Conservation (phyloP, 2,329 filamentous ascomycete genomes). For the Aspergillus fumigatus region DNA sequence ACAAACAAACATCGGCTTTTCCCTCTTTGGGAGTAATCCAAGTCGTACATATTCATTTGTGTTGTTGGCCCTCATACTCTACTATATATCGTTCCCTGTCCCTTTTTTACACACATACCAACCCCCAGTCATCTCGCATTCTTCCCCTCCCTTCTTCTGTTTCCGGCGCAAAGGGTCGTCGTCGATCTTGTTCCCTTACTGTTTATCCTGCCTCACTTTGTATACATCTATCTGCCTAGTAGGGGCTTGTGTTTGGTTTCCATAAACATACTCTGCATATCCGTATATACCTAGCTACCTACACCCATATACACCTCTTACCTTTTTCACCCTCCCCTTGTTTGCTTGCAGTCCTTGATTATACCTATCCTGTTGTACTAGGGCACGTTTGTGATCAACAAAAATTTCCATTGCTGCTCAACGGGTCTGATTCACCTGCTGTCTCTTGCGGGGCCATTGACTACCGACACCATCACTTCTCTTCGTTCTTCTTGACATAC, state of each 20-base stretch:
- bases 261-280: background rate
- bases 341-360: background rate
- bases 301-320: background rate
- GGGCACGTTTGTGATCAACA: background rate
- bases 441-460: background rate
- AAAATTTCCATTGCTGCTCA: background rate
- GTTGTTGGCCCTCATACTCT: background rate
- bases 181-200: background rate
- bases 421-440: background rate
- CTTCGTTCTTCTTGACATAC: background rate
- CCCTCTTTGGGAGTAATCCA: background rate
- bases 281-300: background rate
- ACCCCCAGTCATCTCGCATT: background rate
- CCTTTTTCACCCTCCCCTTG: background rate
- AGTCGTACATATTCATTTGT: background rate
- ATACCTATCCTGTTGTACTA: background rate
- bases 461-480: background rate
- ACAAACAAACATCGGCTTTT: slow-evolving; percentile 1
- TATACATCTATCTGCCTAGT: background rate
- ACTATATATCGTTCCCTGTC: background rate
- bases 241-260: background rate
- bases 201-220: background rate
- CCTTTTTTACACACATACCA: background rate
- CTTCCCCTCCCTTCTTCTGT: background rate
- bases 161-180: background rate